Base-by-base conservation (phyloP, 2,329 filamentous ascomycete species). In the Nannizziopsis arthrosporioides region DNA sequence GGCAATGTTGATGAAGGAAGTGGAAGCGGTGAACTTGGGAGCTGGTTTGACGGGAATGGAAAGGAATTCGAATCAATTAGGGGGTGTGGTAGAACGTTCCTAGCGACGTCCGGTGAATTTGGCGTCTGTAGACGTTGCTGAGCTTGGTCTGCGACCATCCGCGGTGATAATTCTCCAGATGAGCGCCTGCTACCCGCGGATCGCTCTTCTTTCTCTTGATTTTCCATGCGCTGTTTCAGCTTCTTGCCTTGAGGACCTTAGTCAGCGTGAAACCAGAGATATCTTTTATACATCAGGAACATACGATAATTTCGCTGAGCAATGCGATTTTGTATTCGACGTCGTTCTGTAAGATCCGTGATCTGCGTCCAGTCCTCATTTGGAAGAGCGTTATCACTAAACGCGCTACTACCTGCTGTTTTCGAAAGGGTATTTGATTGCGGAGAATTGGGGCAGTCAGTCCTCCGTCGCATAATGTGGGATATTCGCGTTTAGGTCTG, bases 311-410 rank as follows among this genome's bases (percentile, higher is more conserved):
- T 94, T 61, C 89, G 83, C 71, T 96, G 90, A 57, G 90, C 90
- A 75, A 96, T 95, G 58, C 90, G 82, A 72, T 96, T 96, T 71
- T 96, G 89, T 72, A 95, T 94, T 63, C 89, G 80, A 61, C 89
- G 77, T 62, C 92, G 82, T 71, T 96, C 90, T 44, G 89, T 90
- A 51, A 96, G 81, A 68, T 96, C 90, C 50, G 90, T 94, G 65
- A 96, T 94, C 79, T 95, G 94, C 63, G 90, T 95, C 90, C 90
- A 96, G 72, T 96, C 90, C 71, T 96, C 90, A 63, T 95, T 89
- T 48, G 90, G 85, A 66, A 94, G 93, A 59, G 89, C 90, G 55
- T 87, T 93, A 60, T 84, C 84, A 70, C 86, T 93, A 74, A 94
- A 94, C 58, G 90, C 90, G 70, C 87, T 94, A 72, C 87, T 94